These are phyloP conservation scores for Platanus orientalis DNA, from an alignment of 164 flowering plant genomes.

Conservation along the genomic window DNA sequence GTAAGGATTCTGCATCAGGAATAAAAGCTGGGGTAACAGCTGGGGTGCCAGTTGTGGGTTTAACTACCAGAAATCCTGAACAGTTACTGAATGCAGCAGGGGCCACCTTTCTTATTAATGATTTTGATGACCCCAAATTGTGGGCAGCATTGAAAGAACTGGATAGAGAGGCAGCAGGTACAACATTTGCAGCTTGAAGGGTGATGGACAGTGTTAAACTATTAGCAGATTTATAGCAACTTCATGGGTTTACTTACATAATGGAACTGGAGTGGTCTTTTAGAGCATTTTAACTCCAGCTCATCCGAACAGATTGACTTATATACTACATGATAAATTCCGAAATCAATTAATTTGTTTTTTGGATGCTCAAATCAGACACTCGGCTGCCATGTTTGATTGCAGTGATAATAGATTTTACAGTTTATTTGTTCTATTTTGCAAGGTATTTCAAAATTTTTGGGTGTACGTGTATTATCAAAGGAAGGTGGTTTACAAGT, in stretches of 20 bases:
- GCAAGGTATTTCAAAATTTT: too few species aligned
- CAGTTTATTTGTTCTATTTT: too few species aligned
- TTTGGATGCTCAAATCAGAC: too few species aligned
- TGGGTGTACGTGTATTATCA: too few species aligned
- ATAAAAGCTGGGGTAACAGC: slow-evolving; percentile 95
- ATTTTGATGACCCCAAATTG: slow-evolving; percentile 73
- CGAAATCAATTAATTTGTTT: too few species aligned
- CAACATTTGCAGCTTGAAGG: not conserved
- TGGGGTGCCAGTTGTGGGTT: slow-evolving; percentile 80
- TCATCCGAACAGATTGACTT: not conserved
- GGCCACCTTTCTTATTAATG: slow-evolving; percentile 69
- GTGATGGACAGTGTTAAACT: not conserved
- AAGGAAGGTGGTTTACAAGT: too few species aligned
- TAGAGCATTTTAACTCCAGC: not conserved
- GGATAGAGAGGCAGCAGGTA: slow-evolving; percentile 23
- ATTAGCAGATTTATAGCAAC: not conserved
- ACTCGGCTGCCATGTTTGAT: too few species aligned
- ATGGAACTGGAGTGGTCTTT: not conserved
- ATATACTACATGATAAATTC: not conserved
- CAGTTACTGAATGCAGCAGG: slow-evolving; percentile 59
- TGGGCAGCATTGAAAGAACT: slow-evolving; percentile 81
- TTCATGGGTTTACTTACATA: not conserved
- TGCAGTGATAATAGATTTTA: too few species aligned
- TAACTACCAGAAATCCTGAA: slow-evolving; percentile 80
- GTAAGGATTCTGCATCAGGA: slow-evolving; percentile 89